A percentile compares a stretch with the other conserved stretches of the same genome.
phyloP scores from a whole-genome alignment of 768 basidiomycete species.

The Cyathus striatus region DNA sequence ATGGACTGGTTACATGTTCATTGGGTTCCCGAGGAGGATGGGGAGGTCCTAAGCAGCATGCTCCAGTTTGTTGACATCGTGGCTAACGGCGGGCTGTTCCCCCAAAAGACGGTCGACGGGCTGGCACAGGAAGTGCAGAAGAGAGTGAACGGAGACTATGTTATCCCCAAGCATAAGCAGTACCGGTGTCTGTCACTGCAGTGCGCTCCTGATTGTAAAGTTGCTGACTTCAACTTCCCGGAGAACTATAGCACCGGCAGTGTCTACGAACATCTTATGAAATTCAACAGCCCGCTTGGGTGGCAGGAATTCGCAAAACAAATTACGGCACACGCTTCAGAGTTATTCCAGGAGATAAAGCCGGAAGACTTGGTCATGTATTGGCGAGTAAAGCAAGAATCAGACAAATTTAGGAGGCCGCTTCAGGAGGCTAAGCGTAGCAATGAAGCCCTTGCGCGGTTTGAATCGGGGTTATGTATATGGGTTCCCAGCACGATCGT shows the following conservation, averaged over 20 bases:
- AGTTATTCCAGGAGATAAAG: slow-evolving; percentile 31
- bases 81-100: slow-evolving; percentile 17
- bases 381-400: slow-evolving; percentile 21
- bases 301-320: slow-evolving; percentile 41
- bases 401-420: background rate
- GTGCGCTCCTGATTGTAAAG: background rate
- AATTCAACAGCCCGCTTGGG: slow-evolving; percentile 29
- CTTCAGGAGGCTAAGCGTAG: background rate
- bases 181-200: no score
- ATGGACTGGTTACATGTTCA: slow-evolving; percentile 69
- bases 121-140: slow-evolving; percentile 9
- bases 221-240: slow-evolving; percentile 13
- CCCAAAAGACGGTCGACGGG: slow-evolving; percentile 19
- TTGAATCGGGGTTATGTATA: slow-evolving; percentile 29
- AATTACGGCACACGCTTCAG: slow-evolving; percentile 31
- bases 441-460: slow-evolving; percentile 21
- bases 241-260: slow-evolving; percentile 15
- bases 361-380: slow-evolving; percentile 37
- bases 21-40: slow-evolving; percentile 56
- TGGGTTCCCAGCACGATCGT: slow-evolving; percentile 34
- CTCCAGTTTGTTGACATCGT: no score
- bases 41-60: slow-evolving; percentile 25
- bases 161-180: background rate
- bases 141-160: background rate
- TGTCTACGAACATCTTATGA: slow-evolving; percentile 17